Evolutionary conservation across 2,329 filamentous ascomycete species (phyloP), one percentile per base, ranked within the genome.

Genomic region (Ustulina deusta): DNA sequence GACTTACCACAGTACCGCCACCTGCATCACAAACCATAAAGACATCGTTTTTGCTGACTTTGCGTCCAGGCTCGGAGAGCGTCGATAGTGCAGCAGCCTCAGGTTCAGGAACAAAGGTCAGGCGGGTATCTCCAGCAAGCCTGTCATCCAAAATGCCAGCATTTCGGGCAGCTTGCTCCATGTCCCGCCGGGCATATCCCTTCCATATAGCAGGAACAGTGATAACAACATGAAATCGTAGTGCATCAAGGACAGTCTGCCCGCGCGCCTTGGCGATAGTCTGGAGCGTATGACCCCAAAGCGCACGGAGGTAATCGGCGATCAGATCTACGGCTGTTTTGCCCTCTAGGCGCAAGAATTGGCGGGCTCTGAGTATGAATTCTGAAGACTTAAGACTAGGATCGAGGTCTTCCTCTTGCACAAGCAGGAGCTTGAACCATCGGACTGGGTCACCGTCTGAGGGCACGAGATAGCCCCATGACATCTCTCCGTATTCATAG

Each of bases 161-260:
- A 4, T 61, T 54, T 20, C 48, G 27, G 0, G 68, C 73, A 6
- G 75, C 76, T 11, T 75, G 42, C 22, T 58, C 9, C 69, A 74
- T 77, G n/a, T 48, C 60, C 10, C 70, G 61, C 20, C 70, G 56
- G 4, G 75, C 75, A 56, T 75, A 72, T 1, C 62, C 66, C 17
- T 72, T 71, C 75, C 75, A 78, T 42, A 76, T 75, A 1, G 75
- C 75, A 15, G 75, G 76, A 5, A 77, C 71, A 11, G 75, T 76
- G 17, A 77, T 44, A 10, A 75, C 71, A 4, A 75, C 69, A 15
- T 70, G 69, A n/a, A 74, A 68, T 2, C 42, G 61, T 5, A 68
- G 34, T 3, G 36, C 59, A 3, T 74, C 63, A 4, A 76, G 54
- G 7, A 71, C 52, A 17, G 54, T 22, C 27, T 68, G 58, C 13